phyloP scores from a whole-genome alignment of 805 yeast species.

The Scheffersomyces coipomensis region DNA sequence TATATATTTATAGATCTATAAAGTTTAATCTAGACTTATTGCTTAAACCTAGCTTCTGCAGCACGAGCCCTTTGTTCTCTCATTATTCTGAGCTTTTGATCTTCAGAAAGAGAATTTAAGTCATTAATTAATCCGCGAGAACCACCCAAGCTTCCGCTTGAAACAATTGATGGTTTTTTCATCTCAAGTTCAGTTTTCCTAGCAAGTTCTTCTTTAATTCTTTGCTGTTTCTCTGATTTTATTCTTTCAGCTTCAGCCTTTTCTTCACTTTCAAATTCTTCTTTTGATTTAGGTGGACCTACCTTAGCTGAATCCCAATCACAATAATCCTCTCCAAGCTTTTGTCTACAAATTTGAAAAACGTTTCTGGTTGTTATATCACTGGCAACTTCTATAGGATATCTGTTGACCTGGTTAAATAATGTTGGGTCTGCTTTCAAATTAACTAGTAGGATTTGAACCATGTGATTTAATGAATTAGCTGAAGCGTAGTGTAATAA shows the following conservation, averaged over 20 bases:
- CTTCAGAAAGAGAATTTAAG: constrained; percentile 63
- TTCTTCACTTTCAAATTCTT: constrained; percentile 48
- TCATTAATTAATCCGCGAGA: constrained; percentile 35
- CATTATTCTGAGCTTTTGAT: constrained; percentile 75
- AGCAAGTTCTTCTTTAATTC: constrained; percentile 45
- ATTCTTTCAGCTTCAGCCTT: constrained; percentile 32
- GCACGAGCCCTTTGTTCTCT: constrained; percentile 96
- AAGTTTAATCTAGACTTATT: constrained; percentile 2
- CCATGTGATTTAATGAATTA: constrained; percentile 65
- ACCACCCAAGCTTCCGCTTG: constrained; percentile 34
- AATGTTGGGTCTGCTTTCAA: constrained; percentile 71
- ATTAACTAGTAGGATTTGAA: constrained; percentile 57
- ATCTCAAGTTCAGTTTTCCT: constrained; percentile 39
- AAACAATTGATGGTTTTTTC: constrained; percentile 26
- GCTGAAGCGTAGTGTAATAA: constrained; percentile 76
- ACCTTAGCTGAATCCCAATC: constrained; percentile 73
- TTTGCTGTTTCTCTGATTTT: constrained; percentile 35
- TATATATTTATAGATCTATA: constrained; percentile 17
- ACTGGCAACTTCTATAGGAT: constrained; percentile 67
- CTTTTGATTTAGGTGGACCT: constrained; percentile 57
- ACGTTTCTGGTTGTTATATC: constrained; percentile 46
- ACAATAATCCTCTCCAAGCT: constrained; percentile 65
- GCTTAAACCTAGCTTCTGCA: constrained; percentile 77
- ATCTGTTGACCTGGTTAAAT: constrained; percentile 51
- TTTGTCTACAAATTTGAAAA: constrained; percentile 67